Percentiles rank a stretch among this genome's conserved stretches.
Conservation (phyloP, 305 asterid species). For the Fraxinus velutina region DNA sequence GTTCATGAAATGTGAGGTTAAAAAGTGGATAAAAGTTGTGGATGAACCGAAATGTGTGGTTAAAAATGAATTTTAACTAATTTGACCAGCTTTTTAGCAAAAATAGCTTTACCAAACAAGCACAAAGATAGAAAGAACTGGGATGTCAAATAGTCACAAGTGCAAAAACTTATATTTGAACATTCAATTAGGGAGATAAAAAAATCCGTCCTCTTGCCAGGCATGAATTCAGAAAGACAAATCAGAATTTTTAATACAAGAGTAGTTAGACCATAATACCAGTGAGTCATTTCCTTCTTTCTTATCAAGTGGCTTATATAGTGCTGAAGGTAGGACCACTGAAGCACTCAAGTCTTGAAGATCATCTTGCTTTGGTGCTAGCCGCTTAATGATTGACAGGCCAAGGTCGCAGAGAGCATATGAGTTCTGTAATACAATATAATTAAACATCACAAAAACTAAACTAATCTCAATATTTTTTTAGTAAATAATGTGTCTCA, state of each 20-base stretch:
- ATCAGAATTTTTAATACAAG: constrained; percentile 22
- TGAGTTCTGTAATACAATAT: constrained; percentile 54
- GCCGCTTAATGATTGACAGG: constrained; percentile 57
- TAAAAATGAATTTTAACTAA: background rate
- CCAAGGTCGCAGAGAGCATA: constrained; percentile 87
- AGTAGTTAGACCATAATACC: constrained; percentile 47
- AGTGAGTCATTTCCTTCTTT: constrained; percentile 52
- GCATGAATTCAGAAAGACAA: constrained; percentile 13
- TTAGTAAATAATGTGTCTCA: constrained; percentile 17
- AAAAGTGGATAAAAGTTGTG: background rate
- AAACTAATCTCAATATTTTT: constrained; percentile 19
- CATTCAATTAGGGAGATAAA: background rate
- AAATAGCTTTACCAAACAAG: background rate
- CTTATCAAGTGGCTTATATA: constrained; percentile 58
- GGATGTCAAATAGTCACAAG: constrained; percentile 7
- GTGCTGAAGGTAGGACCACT: constrained; percentile 53
- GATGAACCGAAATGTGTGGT: background rate
- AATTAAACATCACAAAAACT: constrained; percentile 29
- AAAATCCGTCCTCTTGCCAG: constrained; percentile 11
- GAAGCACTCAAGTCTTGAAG: constrained; percentile 50
- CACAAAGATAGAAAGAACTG: background rate
- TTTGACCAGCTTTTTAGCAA: background rate
- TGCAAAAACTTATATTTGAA: constrained; percentile 11
- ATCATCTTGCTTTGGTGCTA: constrained; percentile 56
- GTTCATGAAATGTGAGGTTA: background rate